A percentile compares a stretch with the other conserved stretches of the same genome.
phyloP scores from a whole-genome alignment of 2,329 filamentous ascomycete species.

The Ascochyta koolunga region DNA sequence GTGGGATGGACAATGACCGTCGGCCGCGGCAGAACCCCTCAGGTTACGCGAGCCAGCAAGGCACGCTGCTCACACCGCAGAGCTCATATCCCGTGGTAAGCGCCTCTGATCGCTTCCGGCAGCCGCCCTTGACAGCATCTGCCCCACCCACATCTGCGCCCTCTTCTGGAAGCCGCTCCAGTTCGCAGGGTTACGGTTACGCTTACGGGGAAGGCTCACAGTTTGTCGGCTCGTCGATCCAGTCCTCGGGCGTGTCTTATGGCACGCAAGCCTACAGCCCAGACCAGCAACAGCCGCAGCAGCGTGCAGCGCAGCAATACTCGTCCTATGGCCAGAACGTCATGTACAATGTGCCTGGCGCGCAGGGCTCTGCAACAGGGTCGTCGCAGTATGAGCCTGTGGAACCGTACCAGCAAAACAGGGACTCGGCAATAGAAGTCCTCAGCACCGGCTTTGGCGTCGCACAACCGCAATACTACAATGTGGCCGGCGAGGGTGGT shows the following conservation, averaged over 20 bases:
- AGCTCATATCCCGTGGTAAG: constrained; percentile 53
- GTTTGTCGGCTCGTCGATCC: constrained; percentile 62
- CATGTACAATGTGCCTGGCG: constrained; percentile 73
- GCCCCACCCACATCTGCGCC: constrained; percentile 51
- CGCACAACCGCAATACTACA: constrained; percentile 72
- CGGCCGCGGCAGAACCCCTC: constrained; percentile 75
- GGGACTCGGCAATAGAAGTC: constrained; percentile 73
- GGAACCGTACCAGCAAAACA: constrained; percentile 76
- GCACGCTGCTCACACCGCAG: constrained; percentile 53
- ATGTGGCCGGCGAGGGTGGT: constrained; percentile 64
- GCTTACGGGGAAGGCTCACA: constrained; percentile 60
- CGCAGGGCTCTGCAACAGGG: constrained; percentile 50
- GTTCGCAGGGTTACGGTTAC: constrained; percentile 56
- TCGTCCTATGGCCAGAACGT: constrained; percentile 67
- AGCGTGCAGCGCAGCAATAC: constrained; percentile 60
- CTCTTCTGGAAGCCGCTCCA: constrained; percentile 47
- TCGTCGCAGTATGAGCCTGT: constrained; percentile 75
- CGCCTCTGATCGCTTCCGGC: constrained; percentile 57
- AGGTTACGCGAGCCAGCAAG: constrained; percentile 62
- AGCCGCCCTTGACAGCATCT: constrained; percentile 52
- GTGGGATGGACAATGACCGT: constrained; percentile 79
- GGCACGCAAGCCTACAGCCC: constrained; percentile 67
- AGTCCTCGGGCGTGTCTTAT: constrained; percentile 63
- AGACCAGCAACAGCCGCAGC: constrained; percentile 51
- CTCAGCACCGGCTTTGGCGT: constrained; percentile 71